Base-by-base conservation (phyloP, 164 flowering plant species). In the Berberis thunbergii region DNA sequence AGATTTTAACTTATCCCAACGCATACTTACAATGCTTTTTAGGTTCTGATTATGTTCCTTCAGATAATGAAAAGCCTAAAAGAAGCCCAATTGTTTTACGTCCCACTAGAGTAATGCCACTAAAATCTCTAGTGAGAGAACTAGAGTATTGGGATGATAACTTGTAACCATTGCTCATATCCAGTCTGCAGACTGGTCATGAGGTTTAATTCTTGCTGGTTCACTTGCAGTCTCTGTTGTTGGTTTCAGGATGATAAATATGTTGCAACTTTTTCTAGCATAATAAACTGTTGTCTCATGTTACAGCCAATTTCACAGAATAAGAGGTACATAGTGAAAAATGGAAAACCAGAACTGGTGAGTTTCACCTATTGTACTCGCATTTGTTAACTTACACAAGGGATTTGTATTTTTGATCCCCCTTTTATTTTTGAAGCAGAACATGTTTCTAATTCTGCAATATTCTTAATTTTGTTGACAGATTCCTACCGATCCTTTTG, bases 271-370 rank as follows among this genome's bases (percentile, higher is more conserved):
- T 59, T 59, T 13, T 48, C 26, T 26, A 26, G 50, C 7, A 4
- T 48, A 48, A 6, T 7, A 48, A 43, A 48, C 49, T 63, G 3
- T 77, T 65, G 2, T 72, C 41, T 68, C 41, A 10, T 73, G 52
- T 69, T n/a, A 53, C 95, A 92, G 98, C 98, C 96, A 55, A 75
- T 92, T 71, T 77, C 95, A 52, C 95, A 89, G 78, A 72, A 76
- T 73, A 89, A 89, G 48, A 74, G 96, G 1, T 92, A 87, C 73
- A 83, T 88, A 64, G 98, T 79, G 11, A 85, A 76, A 75, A 76
- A 89, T 83, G 97, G 98, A 60, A 64, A 43, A 26, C 98, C 97
- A 3, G 72, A 79, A 54, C 71, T 89, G 85, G 98, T 93, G 83
- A 60, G 54, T 58, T 70, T 38, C 7, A 45, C 13, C 12, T 49